Percentiles rank a stretch among this genome's conserved stretches.
Evolutionary conservation across 495 filamentous ascomycete species (phyloP).

Genomic region (Ramalina intermedia): DNA sequence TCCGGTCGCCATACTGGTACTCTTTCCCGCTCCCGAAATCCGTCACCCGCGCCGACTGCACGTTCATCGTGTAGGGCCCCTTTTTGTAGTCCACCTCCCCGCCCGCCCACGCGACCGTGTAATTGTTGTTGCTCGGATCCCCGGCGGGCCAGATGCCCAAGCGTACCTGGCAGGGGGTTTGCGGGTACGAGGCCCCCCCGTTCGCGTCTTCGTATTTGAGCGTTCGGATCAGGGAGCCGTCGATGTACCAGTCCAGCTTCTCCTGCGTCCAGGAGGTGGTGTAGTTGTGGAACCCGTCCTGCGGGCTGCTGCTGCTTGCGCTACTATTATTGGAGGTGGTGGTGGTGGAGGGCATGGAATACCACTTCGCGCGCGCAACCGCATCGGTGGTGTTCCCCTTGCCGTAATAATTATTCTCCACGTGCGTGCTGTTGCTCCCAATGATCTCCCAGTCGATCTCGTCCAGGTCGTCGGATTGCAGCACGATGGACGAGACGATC

Average conservation of each 20-base stretch:
- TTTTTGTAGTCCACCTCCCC: constrained; percentile 56
- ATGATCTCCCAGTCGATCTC: constrained; percentile 80
- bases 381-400: constrained; percentile 65
- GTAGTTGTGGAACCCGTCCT: constrained; percentile 68
- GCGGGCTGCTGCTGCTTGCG: constrained; percentile 25
- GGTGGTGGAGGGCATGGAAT: constrained; percentile 31
- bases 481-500: constrained; percentile 69
- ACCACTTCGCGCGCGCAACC: constrained; percentile 49
- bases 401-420: constrained; percentile 89
- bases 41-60: constrained; percentile 47
- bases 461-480: constrained; percentile 83
- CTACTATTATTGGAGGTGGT: no score
- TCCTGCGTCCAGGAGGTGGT: constrained; percentile 75
- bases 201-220: constrained; percentile 40
- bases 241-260: constrained; percentile 70
- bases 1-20: constrained; percentile 53
- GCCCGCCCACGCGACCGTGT: constrained; percentile 63
- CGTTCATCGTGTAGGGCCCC: constrained; percentile 67
- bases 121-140: constrained; percentile 50
- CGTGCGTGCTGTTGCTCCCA: constrained; percentile 38
- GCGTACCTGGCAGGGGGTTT: constrained; percentile 79
- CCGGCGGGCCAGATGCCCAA: constrained; percentile 82
- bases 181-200: constrained; percentile 61
- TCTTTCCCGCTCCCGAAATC: constrained; percentile 55
- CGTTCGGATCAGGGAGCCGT: constrained; percentile 53